A percentile compares a stretch with the other conserved stretches of the same genome.
These are phyloP conservation scores for Fusarium agapanthi DNA, from an alignment of 2,329 filamentous ascomycete species.

Conservation along the genomic window DNA sequence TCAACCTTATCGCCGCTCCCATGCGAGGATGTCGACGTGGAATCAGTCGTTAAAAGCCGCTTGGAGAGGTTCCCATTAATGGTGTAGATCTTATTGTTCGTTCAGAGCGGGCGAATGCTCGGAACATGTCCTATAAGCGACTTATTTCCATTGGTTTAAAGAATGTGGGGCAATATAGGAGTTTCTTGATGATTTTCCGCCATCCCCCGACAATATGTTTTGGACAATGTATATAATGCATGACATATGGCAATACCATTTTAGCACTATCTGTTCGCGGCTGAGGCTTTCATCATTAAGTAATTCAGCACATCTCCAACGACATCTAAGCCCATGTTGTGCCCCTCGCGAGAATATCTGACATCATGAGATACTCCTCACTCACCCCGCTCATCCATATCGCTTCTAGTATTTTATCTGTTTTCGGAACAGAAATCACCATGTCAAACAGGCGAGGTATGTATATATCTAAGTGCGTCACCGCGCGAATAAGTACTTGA, in stretches of 20 bases:
- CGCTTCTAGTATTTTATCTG: not conserved
- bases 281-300: not conserved
- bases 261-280: too few relatives aligned
- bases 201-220: not conserved
- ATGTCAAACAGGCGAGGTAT: not conserved
- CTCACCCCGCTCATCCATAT: not conserved
- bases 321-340: not conserved
- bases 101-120: not conserved
- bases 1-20: too few relatives aligned
- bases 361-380: not conserved
- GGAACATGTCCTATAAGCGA: not conserved
- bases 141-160: not conserved
- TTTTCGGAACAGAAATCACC: not conserved
- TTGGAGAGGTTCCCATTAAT: too few relatives aligned
- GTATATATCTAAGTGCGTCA: rapidly evolving
- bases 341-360: not conserved
- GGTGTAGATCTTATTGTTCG: too few relatives aligned
- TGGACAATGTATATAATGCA: not conserved
- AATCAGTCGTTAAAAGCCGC: too few relatives aligned
- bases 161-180: not conserved
- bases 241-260: not conserved
- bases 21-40: too few relatives aligned
- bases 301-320: not conserved
- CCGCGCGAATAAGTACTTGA: not conserved
- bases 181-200: not conserved